Evolutionary conservation across 352 stramenopile genomes (phyloP).

Genomic region (Halophytophthora polymorphica): DNA sequence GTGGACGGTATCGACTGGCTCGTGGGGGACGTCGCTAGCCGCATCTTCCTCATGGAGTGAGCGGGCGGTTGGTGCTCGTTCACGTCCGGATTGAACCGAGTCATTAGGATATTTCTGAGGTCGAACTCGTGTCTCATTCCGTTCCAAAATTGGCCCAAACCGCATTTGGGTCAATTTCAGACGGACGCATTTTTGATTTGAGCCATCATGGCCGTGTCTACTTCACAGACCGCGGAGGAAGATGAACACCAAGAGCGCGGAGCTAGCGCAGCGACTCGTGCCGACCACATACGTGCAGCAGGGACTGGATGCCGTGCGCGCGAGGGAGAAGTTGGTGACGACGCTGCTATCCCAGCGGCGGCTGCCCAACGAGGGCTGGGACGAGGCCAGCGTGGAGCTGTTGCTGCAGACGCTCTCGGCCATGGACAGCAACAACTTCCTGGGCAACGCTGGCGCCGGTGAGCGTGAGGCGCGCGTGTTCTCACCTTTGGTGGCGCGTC

Average conservation of each 20-base stretch:
- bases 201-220: neutral
- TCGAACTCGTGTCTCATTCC: too few relatives aligned
- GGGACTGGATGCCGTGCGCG: conserved; percentile 57
- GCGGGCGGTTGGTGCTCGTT: neutral
- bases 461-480: conserved; percentile 96
- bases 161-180: neutral
- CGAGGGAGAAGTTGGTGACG: conserved; percentile 69
- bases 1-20: conserved; percentile 98
- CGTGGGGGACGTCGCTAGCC: conserved; percentile 93
- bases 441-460: conserved; percentile 89
- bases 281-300: conserved; percentile 76
- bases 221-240: neutral
- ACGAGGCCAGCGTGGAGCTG: conserved; percentile 85
- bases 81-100: neutral
- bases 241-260: conserved; percentile 53
- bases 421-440: conserved; percentile 96
- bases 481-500: conserved; percentile 62
- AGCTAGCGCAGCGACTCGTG: conserved; percentile 57
- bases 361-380: conserved; percentile 87
- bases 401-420: conserved; percentile 83
- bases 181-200: too few relatives aligned
- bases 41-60: conserved; percentile 95
- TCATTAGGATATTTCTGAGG: neutral
- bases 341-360: conserved; percentile 79
- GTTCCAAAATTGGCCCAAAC: too few relatives aligned